These are phyloP conservation scores for Didymella pomorum DNA, from an alignment of 2,329 filamentous ascomycete genomes.

Conservation along the genomic window DNA sequence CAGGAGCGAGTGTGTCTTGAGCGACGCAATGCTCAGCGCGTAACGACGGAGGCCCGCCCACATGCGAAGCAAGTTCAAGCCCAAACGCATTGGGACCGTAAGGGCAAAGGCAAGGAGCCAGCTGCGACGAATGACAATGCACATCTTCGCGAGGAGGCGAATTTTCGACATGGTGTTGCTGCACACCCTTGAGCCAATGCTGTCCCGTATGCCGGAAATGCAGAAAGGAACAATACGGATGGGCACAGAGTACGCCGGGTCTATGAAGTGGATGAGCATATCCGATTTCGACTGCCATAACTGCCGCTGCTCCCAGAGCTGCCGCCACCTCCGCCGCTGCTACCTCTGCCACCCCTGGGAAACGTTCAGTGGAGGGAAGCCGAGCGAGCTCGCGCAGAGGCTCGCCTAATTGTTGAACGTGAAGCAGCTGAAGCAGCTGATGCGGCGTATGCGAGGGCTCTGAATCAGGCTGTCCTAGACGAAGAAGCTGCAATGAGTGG, in stretches of 20 bases:
- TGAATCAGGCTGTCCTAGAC: too few species aligned
- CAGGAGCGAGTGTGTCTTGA: background rate
- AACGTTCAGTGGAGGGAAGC: background rate
- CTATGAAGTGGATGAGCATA: background rate
- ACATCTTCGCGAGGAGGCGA: background rate
- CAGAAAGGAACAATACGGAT: too few species aligned
- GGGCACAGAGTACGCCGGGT: background rate
- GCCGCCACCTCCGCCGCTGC: too few species aligned
- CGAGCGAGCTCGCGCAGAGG: background rate
- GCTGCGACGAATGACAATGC: background rate
- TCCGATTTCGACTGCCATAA: background rate
- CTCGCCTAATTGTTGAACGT: background rate
- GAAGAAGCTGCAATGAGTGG: background rate
- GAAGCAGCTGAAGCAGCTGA: background rate
- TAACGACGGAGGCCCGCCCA: background rate
- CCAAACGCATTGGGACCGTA: background rate
- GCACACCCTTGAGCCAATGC: background rate
- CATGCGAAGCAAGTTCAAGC: background rate
- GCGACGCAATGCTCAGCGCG: background rate
- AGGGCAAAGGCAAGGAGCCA: background rate
- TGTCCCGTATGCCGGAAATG: too few species aligned
- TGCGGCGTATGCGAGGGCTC: background rate
- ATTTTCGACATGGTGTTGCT: background rate
- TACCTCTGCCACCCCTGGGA: too few species aligned
- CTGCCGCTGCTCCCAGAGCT: too few species aligned